A percentile compares a stretch with the other conserved stretches of the same genome.
Conservation (phyloP, 1,284 basidiomycete genomes). For the Farysia itapuensis region DNA sequence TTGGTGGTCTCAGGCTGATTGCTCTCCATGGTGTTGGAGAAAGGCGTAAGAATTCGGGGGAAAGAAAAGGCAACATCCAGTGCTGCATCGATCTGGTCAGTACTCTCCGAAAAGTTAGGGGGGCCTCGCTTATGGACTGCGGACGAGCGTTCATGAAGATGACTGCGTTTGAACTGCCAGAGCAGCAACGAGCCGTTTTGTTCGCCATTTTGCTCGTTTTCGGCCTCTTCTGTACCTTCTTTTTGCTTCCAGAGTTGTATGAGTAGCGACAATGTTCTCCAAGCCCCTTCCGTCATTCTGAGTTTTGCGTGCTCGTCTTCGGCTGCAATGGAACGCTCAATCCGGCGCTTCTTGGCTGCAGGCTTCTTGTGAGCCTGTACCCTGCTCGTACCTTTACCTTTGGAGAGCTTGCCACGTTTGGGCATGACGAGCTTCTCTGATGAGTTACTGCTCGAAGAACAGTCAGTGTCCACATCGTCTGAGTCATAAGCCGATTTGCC, state of each 20-base stretch:
- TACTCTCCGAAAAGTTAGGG: not conserved
- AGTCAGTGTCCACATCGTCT: too few species aligned
- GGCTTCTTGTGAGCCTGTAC: not conserved
- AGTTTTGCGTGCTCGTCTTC: not conserved
- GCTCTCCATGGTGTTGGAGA: too few species aligned
- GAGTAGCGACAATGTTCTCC: slow-evolving; percentile 24
- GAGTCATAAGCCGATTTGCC: slow-evolving; percentile 5
- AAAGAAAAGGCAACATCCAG: slow-evolving; percentile 32
- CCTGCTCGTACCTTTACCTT: not conserved
- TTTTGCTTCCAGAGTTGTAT: slow-evolving; percentile 14
- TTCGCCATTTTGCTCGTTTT: too few species aligned
- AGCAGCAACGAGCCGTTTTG: slow-evolving; percentile 10
- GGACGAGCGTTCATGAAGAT: not conserved
- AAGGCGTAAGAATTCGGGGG: slow-evolving; percentile 11
- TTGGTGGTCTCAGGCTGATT: too few species aligned
- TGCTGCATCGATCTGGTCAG: slow-evolving; percentile 15
- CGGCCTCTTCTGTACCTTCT: not conserved
- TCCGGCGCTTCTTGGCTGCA: not conserved
- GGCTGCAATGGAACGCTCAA: not conserved
- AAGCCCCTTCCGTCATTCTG: slow-evolving; percentile 25
- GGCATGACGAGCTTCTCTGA: slow-evolving; percentile 1
- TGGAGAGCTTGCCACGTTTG: not conserved
- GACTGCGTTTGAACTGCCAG: slow-evolving; percentile 22
- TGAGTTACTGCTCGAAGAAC: too few species aligned
- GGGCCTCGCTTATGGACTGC: not conserved